phyloP scores from a whole-genome alignment of 148 eudicot species.

The Chenopodium berlandieri region DNA sequence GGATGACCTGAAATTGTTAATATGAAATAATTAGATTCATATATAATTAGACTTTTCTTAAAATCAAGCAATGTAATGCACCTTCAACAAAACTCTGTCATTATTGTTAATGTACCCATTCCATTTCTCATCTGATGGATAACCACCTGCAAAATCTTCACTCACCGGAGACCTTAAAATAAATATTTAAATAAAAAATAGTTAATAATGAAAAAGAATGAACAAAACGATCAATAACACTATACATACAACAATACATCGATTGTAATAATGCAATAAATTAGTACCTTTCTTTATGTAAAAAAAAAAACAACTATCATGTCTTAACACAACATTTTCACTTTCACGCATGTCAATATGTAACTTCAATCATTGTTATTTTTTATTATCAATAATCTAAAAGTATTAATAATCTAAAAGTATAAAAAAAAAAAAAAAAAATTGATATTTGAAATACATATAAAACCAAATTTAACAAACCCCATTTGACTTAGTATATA shows the following conservation, averaged over 20 bases:
- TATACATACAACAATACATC: not conserved
- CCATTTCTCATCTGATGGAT: constrained; percentile 56
- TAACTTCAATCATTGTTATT: too few relatives aligned
- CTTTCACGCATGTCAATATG: too few relatives aligned
- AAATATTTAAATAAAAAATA: not conserved
- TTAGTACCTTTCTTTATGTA: too few relatives aligned
- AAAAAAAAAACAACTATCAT: too few relatives aligned
- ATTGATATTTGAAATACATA: too few relatives aligned
- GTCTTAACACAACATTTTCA: too few relatives aligned
- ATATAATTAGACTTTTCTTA: not conserved
- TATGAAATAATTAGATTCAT: not conserved
- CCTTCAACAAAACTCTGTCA: constrained; percentile 55
- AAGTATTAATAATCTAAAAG: too few relatives aligned
- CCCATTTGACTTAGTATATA: too few relatives aligned
- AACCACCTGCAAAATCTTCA: constrained; percentile 42
- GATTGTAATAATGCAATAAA: too few relatives aligned
- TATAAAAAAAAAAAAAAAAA: too few relatives aligned
- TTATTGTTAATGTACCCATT: constrained; percentile 46
- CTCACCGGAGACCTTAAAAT: constrained; percentile 57
- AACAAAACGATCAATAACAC: not conserved
- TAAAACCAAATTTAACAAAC: too few relatives aligned
- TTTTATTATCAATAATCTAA: too few relatives aligned
- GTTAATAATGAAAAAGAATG: not conserved
- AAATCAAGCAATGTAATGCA: constrained; percentile 4
- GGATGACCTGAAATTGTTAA: constrained; percentile 58